These are phyloP conservation scores for Fusarium nodosum DNA, from an alignment of 2,329 filamentous ascomycete genomes.

Conservation along the genomic window DNA sequence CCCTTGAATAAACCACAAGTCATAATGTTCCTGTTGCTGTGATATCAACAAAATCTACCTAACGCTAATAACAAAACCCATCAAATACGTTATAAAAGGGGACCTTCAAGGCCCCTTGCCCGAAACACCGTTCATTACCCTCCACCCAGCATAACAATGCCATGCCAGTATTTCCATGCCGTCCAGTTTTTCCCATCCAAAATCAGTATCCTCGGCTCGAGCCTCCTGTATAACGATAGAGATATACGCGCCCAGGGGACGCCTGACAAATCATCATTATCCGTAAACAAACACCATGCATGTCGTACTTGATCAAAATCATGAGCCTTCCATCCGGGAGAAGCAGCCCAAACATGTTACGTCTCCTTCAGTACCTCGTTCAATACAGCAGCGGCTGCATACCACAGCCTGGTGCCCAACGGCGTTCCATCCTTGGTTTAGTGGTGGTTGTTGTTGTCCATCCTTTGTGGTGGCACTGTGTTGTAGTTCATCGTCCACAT, in stretches of 20 bases:
- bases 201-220: slow-evolving; percentile 11
- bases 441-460: slow-evolving; percentile 39
- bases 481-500: slow-evolving; percentile 56
- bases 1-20: neutral
- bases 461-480: slow-evolving; percentile 27
- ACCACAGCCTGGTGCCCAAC: slow-evolving; percentile 66
- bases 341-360: slow-evolving; percentile 76
- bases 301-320: slow-evolving; percentile 10
- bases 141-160: slow-evolving; percentile 18
- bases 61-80: slow-evolving; percentile 19
- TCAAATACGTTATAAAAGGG: slow-evolving; percentile 16
- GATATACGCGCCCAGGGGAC: slow-evolving; percentile 9
- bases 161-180: slow-evolving; percentile 12
- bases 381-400: slow-evolving; percentile 78
- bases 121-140: slow-evolving; percentile 42
- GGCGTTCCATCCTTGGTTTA: slow-evolving; percentile 55
- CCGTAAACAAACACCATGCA: slow-evolving; percentile 26
- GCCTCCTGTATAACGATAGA: slow-evolving; percentile 3
- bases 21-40: slow-evolving; percentile 13
- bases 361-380: slow-evolving; percentile 73
- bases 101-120: slow-evolving; percentile 18
- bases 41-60: slow-evolving; percentile 40
- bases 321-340: slow-evolving; percentile 57
- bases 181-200: slow-evolving; percentile 11
- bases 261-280: slow-evolving; percentile 38